These are phyloP conservation scores for Phytophthora sojae DNA, from an alignment of 352 stramenopile species.

Conservation along the genomic window DNA sequence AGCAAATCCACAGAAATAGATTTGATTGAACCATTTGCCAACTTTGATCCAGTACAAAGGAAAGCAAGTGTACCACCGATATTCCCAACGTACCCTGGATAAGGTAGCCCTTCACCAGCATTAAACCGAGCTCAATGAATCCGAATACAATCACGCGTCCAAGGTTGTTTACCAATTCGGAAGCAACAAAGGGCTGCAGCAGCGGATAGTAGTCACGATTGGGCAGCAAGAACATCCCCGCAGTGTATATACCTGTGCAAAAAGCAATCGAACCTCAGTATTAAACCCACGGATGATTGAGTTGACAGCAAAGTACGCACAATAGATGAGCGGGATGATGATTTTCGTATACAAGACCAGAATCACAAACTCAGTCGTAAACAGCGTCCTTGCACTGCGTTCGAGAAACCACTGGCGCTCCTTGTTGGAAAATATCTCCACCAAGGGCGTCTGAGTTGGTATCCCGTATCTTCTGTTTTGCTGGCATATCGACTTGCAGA, in stretches of 20 bases:
- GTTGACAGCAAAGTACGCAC: neutral
- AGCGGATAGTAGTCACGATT: constrained; percentile 38
- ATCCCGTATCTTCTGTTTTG: neutral
- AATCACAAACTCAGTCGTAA: constrained; percentile 31
- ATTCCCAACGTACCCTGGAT: constrained; percentile 18
- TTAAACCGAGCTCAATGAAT: constrained; percentile 22
- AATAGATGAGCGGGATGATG: constrained; percentile 7
- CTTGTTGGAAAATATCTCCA: neutral
- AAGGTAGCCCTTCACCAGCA: constrained; percentile 7
- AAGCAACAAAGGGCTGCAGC: constrained; percentile 13
- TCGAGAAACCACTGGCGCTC: constrained; percentile 14
- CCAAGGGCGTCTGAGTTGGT: neutral
- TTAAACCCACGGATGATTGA: neutral
- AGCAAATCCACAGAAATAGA: constrained; percentile 46
- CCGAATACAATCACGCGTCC: constrained; percentile 28
- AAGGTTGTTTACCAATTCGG: constrained; percentile 1
- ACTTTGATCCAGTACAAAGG: constrained; percentile 41
- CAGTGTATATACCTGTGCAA: constrained; percentile 28
- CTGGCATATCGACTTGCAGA: neutral
- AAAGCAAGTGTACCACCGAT: constrained; percentile 29
- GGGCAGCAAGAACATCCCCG: constrained; percentile 18
- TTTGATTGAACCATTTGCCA: constrained; percentile 43
- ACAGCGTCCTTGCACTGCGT: constrained; percentile 14
- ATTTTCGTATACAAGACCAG: constrained; percentile 39
- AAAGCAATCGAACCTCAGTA: neutral